These are phyloP conservation scores for Rutstroemia sp. DNA, from an alignment of 2,329 filamentous ascomycete species.

Conservation along the genomic window DNA sequence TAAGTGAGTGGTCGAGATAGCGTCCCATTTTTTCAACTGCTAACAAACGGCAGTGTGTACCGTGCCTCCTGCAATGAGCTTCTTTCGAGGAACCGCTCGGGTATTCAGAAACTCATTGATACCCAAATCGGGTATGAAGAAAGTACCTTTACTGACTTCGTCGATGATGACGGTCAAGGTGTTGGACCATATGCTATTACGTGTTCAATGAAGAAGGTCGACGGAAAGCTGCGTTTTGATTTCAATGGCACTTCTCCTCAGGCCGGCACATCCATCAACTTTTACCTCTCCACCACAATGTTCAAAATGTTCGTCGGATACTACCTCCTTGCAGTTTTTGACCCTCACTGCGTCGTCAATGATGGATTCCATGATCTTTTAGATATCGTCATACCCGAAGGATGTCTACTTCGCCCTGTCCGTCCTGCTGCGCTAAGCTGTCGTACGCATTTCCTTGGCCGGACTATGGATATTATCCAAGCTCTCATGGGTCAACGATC, in stretches of 20 bases:
- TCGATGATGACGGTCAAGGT: neutral
- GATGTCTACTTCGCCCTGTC: neutral
- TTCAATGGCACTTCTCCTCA: slow-evolving; percentile 1
- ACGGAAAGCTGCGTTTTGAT: neutral
- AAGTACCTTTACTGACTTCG: neutral
- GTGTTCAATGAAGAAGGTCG: neutral
- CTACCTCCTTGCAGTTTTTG: neutral
- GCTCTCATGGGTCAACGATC: slow-evolving; percentile 4
- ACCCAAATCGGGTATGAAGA: neutral
- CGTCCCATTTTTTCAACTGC: neutral
- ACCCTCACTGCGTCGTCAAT: neutral
- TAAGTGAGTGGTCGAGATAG: neutral
- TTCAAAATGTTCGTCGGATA: slow-evolving; percentile 4
- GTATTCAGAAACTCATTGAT: slow-evolving; percentile 1
- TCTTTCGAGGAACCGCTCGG: neutral
- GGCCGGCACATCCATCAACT: slow-evolving; percentile 3
- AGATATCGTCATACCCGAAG: neutral
- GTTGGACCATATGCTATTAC: neutral
- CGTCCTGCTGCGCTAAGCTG: neutral
- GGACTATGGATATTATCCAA: neutral
- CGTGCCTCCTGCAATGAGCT: slow-evolving; percentile 1
- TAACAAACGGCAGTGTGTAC: neutral
- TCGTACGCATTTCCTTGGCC: neutral
- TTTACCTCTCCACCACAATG: slow-evolving; percentile 1
- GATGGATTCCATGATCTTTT: neutral